These are phyloP conservation scores for Lophiostoma macrostomum DNA, from an alignment of 495 filamentous ascomycete genomes.

Conservation along the genomic window DNA sequence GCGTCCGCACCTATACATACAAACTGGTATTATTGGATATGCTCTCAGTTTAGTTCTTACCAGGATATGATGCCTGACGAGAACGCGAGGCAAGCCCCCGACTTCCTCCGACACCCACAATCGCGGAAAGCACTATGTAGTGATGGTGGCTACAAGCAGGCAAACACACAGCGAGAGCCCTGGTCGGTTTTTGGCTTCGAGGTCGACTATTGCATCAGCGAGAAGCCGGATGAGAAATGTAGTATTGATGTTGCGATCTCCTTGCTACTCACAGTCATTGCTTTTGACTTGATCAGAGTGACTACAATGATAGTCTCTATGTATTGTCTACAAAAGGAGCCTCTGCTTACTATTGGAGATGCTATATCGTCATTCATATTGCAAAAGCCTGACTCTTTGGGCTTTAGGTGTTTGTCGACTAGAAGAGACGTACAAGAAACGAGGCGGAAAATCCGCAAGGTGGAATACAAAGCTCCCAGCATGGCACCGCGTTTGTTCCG, in stretches of 20 bases:
- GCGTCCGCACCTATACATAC: too few relatives aligned
- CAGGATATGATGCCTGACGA: too few relatives aligned
- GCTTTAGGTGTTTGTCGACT: not conserved
- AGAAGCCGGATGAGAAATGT: not conserved
- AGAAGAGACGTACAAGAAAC: not conserved
- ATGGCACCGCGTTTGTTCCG: too few relatives aligned
- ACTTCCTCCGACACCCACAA: too few relatives aligned
- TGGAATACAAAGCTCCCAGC: not conserved
- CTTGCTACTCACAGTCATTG: not conserved
- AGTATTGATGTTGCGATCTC: not conserved
- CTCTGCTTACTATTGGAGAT: not conserved
- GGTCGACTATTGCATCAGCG: conserved; percentile 3
- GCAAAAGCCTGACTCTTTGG: not conserved
- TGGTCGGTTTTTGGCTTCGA: not conserved
- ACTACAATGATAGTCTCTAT: not conserved
- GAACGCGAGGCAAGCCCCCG: too few relatives aligned
- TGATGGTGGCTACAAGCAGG: not conserved
- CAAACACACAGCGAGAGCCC: not conserved
- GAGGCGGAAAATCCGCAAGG: not conserved
- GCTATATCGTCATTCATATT: not conserved
- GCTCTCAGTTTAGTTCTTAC: too few relatives aligned
- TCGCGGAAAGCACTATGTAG: too few relatives aligned
- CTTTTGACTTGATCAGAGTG: not conserved
- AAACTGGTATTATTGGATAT: too few relatives aligned
- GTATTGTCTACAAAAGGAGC: not conserved